These are phyloP conservation scores for Pseudogymnoascus sp. DNA, from an alignment of 2,329 filamentous ascomycete genomes.

Conservation along the genomic window DNA sequence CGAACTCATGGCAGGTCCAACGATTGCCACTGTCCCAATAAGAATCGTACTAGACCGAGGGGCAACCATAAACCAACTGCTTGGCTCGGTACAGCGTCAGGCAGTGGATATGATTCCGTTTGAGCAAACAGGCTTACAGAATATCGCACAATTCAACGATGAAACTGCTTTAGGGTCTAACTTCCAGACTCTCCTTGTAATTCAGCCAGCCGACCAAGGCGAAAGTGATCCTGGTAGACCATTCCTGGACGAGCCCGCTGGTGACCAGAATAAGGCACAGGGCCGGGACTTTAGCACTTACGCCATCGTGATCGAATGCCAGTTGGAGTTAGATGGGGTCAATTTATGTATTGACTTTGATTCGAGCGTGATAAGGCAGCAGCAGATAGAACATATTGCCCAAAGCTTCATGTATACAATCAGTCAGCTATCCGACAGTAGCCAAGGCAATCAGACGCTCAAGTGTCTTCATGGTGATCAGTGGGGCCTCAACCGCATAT, in stretches of 20 bases:
- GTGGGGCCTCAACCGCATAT: background rate
- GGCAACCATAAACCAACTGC: background rate
- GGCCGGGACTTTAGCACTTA: conserved; percentile 1
- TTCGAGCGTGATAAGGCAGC: background rate
- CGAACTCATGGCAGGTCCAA: conserved; percentile 36
- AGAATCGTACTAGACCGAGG: conserved; percentile 19
- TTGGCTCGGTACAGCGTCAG: conserved; percentile 18
- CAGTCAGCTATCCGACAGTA: background rate
- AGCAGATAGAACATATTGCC: background rate
- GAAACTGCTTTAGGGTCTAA: conserved; percentile 15
- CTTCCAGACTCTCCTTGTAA: conserved; percentile 19
- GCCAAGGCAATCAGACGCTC: background rate
- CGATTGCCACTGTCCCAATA: conserved; percentile 37
- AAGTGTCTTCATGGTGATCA: background rate
- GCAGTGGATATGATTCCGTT: conserved; percentile 43
- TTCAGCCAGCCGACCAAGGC: conserved; percentile 15
- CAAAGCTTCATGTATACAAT: background rate
- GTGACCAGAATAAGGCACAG: background rate
- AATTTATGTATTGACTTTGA: conserved; percentile 7
- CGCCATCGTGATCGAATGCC: conserved; percentile 1
- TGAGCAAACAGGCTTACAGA: conserved; percentile 36
- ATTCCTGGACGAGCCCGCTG: background rate
- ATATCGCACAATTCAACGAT: conserved; percentile 16
- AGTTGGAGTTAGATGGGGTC: background rate
- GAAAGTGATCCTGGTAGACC: background rate